These are phyloP conservation scores for Nidularia sp. DNA, from an alignment of 768 basidiomycete genomes.

Conservation along the genomic window DNA sequence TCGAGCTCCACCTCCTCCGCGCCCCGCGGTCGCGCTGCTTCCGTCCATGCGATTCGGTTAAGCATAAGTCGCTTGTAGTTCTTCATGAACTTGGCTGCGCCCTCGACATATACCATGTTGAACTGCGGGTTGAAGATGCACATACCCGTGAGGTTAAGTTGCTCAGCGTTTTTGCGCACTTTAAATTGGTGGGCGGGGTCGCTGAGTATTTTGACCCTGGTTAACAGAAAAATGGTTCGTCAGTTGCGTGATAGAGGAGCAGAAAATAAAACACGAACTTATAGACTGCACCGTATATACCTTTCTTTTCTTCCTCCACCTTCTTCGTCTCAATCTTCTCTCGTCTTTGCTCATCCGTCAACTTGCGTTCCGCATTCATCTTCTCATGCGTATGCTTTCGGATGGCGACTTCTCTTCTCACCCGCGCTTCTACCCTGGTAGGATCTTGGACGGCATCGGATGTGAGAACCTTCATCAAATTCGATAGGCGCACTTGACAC, in stretches of 20 bases:
- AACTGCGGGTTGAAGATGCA: conserved; percentile 90
- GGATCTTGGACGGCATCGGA: conserved; percentile 97
- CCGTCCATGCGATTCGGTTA: conserved; percentile 90
- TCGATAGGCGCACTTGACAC: conserved; percentile 73
- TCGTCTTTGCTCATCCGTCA: conserved; percentile 84
- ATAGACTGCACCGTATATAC: conserved; percentile 79
- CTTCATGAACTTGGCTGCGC: conserved; percentile 78
- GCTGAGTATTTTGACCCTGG: conserved; percentile 80
- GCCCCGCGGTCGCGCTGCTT: conserved; percentile 76
- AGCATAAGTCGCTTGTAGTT: conserved; percentile 87
- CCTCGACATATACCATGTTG: conserved; percentile 91
- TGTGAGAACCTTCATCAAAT: conserved; percentile 96
- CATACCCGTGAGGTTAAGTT: conserved; percentile 80
- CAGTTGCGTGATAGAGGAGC: not conserved
- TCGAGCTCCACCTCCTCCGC: conserved; percentile 69
- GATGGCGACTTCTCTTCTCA: conserved; percentile 88
- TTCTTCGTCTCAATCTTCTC: conserved; percentile 89
- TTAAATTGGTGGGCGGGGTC: conserved; percentile 95
- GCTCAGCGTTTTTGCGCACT: conserved; percentile 94
- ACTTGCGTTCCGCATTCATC: conserved; percentile 88
- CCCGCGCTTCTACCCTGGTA: conserved; percentile 94
- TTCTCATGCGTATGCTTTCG: conserved; percentile 88
- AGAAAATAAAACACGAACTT: conserved; percentile 55
- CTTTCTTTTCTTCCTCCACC: conserved; percentile 83
- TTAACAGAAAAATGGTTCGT: not conserved